phyloP scores from a whole-genome alignment of 805 yeast species.

The Candida takata region DNA sequence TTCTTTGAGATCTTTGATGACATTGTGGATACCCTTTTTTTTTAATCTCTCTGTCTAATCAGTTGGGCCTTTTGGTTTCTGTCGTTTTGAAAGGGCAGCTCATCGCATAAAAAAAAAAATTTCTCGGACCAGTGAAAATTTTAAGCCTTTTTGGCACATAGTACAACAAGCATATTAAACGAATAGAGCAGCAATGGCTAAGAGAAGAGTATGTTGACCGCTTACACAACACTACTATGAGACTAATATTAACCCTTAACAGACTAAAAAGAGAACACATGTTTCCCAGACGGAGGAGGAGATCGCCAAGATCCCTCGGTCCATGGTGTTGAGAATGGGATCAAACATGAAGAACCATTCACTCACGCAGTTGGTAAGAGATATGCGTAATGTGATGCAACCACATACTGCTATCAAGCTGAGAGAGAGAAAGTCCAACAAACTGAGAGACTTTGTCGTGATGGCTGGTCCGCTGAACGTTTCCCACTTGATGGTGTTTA shows the following conservation, averaged over 20 bases:
- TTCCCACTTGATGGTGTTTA: constrained; percentile 78
- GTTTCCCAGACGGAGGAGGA: constrained; percentile 58
- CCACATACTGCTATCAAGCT: constrained; percentile 93
- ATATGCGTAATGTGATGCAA: constrained; percentile 85
- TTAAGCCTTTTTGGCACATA: constrained; percentile 6
- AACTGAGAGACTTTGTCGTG: constrained; percentile 88
- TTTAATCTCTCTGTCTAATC: background rate
- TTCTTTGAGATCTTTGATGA: constrained; percentile 15
- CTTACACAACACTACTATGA: no score
- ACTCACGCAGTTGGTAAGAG: constrained; percentile 75
- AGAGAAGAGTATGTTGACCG: constrained; percentile 45
- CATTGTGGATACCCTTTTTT: background rate
- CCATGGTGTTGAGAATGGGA: constrained; percentile 92
- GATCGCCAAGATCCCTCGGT: constrained; percentile 69
- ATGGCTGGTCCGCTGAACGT: constrained; percentile 98
- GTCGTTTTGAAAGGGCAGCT: background rate
- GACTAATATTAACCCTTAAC: constrained; percentile 10
- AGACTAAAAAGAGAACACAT: constrained; percentile 84
- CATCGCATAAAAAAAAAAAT: constrained; percentile 2
- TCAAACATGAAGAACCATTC: constrained; percentile 71
- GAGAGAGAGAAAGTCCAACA: constrained; percentile 80
- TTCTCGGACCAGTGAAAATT: constrained; percentile 1
- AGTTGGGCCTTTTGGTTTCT: no score
- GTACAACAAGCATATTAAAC: no score
- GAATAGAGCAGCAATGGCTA: constrained; percentile 34